phyloP scores from a whole-genome alignment of 2,329 filamentous ascomycete species.

The Gliomastix tumulicola region DNA sequence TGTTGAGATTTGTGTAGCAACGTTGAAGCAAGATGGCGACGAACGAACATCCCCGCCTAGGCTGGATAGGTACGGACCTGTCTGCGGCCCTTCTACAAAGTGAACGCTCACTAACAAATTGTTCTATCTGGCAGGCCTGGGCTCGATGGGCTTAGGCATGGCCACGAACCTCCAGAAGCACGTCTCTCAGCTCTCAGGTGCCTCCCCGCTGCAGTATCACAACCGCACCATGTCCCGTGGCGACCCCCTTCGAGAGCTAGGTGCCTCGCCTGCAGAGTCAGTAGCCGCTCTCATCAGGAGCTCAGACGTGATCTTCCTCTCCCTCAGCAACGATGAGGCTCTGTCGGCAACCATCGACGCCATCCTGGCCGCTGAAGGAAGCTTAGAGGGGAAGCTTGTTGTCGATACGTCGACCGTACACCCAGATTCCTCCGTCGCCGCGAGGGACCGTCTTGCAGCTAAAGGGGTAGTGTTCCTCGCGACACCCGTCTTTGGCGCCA shows the following conservation, averaged over 20 bases:
- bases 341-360: conserved; percentile 22
- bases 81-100: too few species aligned
- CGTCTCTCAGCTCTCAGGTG: conserved; percentile 10
- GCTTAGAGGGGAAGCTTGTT: conserved; percentile 29
- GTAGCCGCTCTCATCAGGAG: conserved; percentile 16
- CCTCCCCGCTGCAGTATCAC: conserved; percentile 26
- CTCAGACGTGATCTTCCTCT: conserved; percentile 28
- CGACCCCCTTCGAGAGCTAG: conserved; percentile 15
- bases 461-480: conserved; percentile 29
- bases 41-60: too few species aligned
- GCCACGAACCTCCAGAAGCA: conserved; percentile 39
- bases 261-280: conserved; percentile 13
- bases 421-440: conserved; percentile 28
- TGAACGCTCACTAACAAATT: too few species aligned
- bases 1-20: too few species aligned
- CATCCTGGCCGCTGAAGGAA: conserved; percentile 12
- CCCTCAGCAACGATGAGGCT: conserved; percentile 33
- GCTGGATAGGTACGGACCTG: too few species aligned
- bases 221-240: conserved; percentile 42
- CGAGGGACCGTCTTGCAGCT: conserved; percentile 16
- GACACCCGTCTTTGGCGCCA: conserved; percentile 42
- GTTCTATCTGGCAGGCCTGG: too few species aligned
- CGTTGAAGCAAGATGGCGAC: too few species aligned
- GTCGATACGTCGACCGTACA: conserved; percentile 45
- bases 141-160: conserved; percentile 45